Conservation (phyloP, 306 rosid genomes). For the Gillenia trifoliata region DNA sequence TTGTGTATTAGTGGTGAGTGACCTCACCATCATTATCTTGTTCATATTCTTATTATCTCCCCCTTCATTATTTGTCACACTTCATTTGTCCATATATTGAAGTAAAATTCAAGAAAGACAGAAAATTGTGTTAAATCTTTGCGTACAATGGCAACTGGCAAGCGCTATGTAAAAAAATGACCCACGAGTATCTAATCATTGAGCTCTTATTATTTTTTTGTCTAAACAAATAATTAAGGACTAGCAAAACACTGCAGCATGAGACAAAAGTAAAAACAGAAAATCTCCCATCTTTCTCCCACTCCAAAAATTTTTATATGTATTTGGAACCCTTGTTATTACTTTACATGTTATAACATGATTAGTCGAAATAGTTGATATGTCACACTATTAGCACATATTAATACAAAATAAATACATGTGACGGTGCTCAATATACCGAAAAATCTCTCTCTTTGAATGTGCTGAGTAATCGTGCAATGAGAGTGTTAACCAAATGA, state of each 20-base stretch:
- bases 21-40: conserved; percentile 38
- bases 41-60: neutral
- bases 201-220: neutral
- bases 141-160: neutral
- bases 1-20: conserved; percentile 25
- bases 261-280: conserved; percentile 17
- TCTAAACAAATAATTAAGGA: neutral
- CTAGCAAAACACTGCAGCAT: neutral
- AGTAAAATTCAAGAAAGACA: conserved; percentile 13
- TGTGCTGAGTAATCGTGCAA: too few relatives aligned
- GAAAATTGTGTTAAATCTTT: conserved; percentile 22
- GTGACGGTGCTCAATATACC: too few relatives aligned
- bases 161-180: neutral
- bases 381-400: too few relatives aligned
- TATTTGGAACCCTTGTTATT: too few relatives aligned
- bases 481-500: too few relatives aligned
- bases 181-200: conserved; percentile 16
- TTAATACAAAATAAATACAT: too few relatives aligned
- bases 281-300: too few relatives aligned
- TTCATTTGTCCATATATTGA: conserved; percentile 1
- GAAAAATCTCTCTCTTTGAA: too few relatives aligned
- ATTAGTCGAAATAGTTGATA: too few relatives aligned
- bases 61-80: conserved; percentile 16
- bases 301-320: too few relatives aligned
- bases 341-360: too few relatives aligned